Base-by-base conservation (phyloP, 306 rosid genomes). In the Rosa chinensis region DNA sequence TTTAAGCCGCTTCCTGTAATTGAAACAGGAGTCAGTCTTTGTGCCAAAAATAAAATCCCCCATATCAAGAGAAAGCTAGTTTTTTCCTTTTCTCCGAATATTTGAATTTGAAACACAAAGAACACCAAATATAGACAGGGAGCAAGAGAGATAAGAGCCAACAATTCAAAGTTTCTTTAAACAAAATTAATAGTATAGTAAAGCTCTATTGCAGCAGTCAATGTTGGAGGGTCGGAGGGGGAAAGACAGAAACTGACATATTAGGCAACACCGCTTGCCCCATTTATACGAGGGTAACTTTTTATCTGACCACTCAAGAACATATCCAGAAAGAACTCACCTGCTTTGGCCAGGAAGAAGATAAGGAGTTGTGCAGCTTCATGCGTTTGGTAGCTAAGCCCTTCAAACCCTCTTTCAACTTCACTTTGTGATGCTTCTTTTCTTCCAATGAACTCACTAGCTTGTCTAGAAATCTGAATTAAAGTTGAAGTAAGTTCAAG, bases 341-440 rank as follows among this genome's bases (percentile, higher is more conserved):
- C 85, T 94, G 97, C 83, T 94, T 92, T 23, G 97, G 94, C 97
- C 95, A 89, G 59, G 80, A 88, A 10, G 97, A 92, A 76, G 99
- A 90, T 77, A 94, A 83, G 18, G 97, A 89, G 73, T 94, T 94
- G 25, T 94, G 97, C 77, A 94, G 88, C 81, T 91, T 97, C 97
- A 92, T 92, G 75, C 92, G 93, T 82, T 88, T 94, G 56, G 85
- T 75, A 82, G 91, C 89, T 86, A 92, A 84, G 82, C 88, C 95
- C 88, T 88, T 89, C 87, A 94, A 84, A 66, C 99, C 89, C 20
- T 92, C 99, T 82, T 89, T 92, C 90, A 91, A 79, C 89, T 89
- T 94, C 79, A 89, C 89, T 85, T 94, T 95, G 75, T 89, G 97
- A 82, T 85, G 94, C 83, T 91, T 92, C 90, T 94, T 94, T 83